Evolutionary conservation across 768 basidiomycete genomes (phyloP), one percentile per base, ranked within the genome.

Genomic region (Termitomyces heimii): DNA sequence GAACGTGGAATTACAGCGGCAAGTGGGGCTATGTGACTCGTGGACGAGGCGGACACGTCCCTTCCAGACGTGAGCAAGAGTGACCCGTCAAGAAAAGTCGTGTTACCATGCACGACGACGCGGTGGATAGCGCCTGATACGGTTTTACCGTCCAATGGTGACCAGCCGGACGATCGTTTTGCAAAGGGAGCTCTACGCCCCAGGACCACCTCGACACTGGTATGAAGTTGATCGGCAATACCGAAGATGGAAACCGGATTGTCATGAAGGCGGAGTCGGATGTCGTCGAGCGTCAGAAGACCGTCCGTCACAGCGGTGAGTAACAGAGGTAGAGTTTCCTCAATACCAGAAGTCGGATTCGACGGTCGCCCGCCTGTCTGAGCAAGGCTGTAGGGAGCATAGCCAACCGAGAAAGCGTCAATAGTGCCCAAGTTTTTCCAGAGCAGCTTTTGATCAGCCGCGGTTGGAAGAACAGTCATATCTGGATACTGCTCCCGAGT

Each of bases 181-280:
- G 67, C 69, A 68, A 91, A 92, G 43, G 75, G 73, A 20, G 80
- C 77, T 56, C 78, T 80, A 52, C 97, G 84, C 56, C 92, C 90
- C 28, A 97, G 75, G 61, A 95, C 92, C 45, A 99, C 92, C 67
- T 99, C 97, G 37, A 97, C 91, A 61, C 87, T 88, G 1, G 94
- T 94, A 59, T 92, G 82, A 5, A 81, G 67, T 66, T 93, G 92
- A 60, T 97, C 93, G 0, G 92, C 87, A 13, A 98, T 79, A 34
- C 87, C 88, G 68, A 98, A 97, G 67, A 99, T 98, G 40, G 83
- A 80, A 20, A 89, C 82, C 1, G 97, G 96, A 70, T 97, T 98
- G 65, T 98, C 94, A 67, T 94, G 86, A 18, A 98, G 70, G 47
- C 94, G 85, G n/a, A 77, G 67, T 35, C 84, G 85, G 62, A 99